These are phyloP conservation scores for Aureoboletus auriporus DNA, from an alignment of 768 basidiomycete genomes.

Conservation along the genomic window DNA sequence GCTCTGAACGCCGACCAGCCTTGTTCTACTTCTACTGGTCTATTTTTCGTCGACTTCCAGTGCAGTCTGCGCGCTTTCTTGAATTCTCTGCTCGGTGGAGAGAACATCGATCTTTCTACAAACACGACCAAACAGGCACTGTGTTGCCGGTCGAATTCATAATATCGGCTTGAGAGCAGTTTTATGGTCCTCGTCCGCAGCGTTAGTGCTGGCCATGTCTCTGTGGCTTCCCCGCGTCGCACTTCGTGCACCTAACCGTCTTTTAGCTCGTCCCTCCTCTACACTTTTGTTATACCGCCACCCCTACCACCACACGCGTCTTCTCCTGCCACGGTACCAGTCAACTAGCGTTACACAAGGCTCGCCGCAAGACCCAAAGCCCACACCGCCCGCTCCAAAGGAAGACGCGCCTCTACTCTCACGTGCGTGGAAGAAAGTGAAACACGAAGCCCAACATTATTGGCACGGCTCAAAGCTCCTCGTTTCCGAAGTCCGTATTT, in stretches of 20 bases:
- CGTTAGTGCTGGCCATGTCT: conserved; percentile 47
- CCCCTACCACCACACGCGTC: not conserved
- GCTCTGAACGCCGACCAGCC: conserved; percentile 74
- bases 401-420: conserved; percentile 46
- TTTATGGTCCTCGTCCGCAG: not conserved
- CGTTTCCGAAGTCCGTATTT: conserved; percentile 91
- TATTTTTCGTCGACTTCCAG: conserved; percentile 56
- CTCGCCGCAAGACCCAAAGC: conserved; percentile 39
- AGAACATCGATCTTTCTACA: conserved; percentile 20
- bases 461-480: conserved; percentile 96
- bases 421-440: conserved; percentile 87
- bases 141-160: conserved; percentile 7
- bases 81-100: conserved; percentile 41
- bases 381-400: conserved; percentile 46
- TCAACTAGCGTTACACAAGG: conserved; percentile 16
- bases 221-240: conserved; percentile 66
- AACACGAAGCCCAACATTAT: conserved; percentile 94
- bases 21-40: conserved; percentile 38
- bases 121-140: conserved; percentile 23
- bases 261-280: conserved; percentile 32
- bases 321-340: conserved; percentile 7
- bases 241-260: conserved; percentile 32
- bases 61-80: conserved; percentile 57
- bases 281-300: not conserved
- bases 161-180: no score